Evolutionary conservation across 176 grass and related monocot genomes (phyloP), one percentile per base, ranked within the genome.

Genomic region (Rhipidocladum racemiflorum): DNA sequence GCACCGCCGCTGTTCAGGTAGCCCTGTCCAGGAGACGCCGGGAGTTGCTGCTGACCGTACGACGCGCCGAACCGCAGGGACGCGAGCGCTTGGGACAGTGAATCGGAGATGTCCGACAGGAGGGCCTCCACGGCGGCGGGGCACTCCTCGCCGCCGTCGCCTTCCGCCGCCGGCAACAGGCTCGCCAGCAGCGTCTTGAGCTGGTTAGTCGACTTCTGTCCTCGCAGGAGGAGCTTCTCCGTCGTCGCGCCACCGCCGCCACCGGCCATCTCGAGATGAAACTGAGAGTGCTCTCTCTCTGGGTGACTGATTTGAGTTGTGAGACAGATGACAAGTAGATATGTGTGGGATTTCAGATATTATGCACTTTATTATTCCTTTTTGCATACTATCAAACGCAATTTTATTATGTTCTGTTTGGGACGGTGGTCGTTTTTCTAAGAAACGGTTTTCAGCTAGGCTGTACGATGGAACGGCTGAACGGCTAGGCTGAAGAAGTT

Each of bases 121-220:
- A 81, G 39, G 65, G 25, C 9, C 24, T 81, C 65, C 34, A 81
- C 78, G 35, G 36, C 48, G 23, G 24, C 78, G 5, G 78, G 12
- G n/a, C 14, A 17, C 50, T 18, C 16, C 36, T 50, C 2, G 3
- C 15, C 49, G 32, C 30, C 21, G 62, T n/a, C 34, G 40, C 40
- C 40, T 42, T 42, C 9, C 11, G 40, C 40, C 17, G 38, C 25
- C 56, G 20, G 28, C 40, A 1, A 17, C 17, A 16, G 29, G 14
- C 16, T 21, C 21, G 75, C 24, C 2, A 81, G 79, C 51, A 60
- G 36, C 4, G 9, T 65, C 79, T 29, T 81, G 35, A 81, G 78
- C 65, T 57, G 48, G 50, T 81, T 81, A n/a, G 78, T 70, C 12
- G 65, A 59, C 66, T 81, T 70, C 25, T 71, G 65, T 13, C 49